Base-by-base conservation (phyloP, 352 stramenopile species). In the Pythium periplocum region DNA sequence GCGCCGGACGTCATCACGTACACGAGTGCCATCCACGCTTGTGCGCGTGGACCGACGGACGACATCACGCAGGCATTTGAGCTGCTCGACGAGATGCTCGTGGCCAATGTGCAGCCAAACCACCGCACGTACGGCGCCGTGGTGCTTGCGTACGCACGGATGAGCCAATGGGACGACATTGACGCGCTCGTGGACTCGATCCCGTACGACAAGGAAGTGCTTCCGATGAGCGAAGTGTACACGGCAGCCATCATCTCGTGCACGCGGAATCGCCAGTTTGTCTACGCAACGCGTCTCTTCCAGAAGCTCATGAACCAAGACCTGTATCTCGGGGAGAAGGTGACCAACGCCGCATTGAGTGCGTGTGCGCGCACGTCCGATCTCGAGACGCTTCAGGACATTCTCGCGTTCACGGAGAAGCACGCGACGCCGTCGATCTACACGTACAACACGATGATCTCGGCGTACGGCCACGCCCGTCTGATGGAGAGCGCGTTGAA, bases 391-490 rank as follows among this genome's bases (percentile, higher is more conserved):
- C 70, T 95, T 51, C 66, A 68, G 35, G 65, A 73, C 43, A 84
- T 90, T 33, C 87, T 83, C 53, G 71, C 77, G 46, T 65, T 89
- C 9, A 58, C 90, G 6, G 70, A 90, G 57, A 53, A 51, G 6
- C 63, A 91, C 50, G 65, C 71, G 31, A 75, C 65, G 11, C 76
- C 73, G 12, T 86, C 76, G 30, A 71, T 81, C n/a, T 87, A 86
- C 61, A 86, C 76, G 10, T 91, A 75, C 68, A 93, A 93, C 58
- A 83, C 77, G 47, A 85, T 93, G 69, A 90, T 95, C 57, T 84
- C 78, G 6, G 80, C 84, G n/a, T 90, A 75, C 57, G 80, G 75
- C 39, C 90, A 91, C 54, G 59, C 72, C 46, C 52, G 66, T 44
- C 69, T 75, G 34, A 71, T 89, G 63, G 75, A 90, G 32, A 68